phyloP scores from a whole-genome alignment of 768 basidiomycete genomes.

The Nidularia pulvinata region DNA sequence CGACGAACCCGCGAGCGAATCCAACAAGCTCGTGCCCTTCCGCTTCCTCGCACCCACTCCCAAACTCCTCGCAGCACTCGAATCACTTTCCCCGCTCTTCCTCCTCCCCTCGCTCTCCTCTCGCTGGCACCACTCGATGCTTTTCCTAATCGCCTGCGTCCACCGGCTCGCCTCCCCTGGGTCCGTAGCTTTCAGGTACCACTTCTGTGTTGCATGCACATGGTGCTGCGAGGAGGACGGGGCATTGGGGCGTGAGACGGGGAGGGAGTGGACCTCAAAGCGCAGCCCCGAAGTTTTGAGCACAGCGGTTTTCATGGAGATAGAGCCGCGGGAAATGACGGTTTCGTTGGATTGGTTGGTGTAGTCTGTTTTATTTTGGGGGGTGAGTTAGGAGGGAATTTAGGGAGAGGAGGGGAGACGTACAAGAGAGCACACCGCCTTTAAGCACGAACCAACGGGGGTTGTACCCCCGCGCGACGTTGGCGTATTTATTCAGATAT shows the following conservation, averaged over 20 bases:
- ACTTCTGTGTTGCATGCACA: too few relatives aligned
- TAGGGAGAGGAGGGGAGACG: constrained; percentile 20
- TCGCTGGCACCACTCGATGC: constrained; percentile 66
- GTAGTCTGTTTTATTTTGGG: too few relatives aligned
- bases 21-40: not conserved
- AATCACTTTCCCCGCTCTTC: constrained; percentile 49
- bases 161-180: constrained; percentile 90
- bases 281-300: constrained; percentile 57
- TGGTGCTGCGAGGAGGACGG: too few relatives aligned
- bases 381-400: too few relatives aligned
- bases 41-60: too few relatives aligned
- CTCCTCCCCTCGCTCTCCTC: constrained; percentile 20
- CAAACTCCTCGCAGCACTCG: constrained; percentile 27
- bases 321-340: constrained; percentile 82
- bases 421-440: constrained; percentile 84
- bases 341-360: constrained; percentile 90
- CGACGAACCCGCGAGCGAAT: not conserved
- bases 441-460: constrained; percentile 93
- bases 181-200: constrained; percentile 86
- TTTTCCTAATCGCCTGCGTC: constrained; percentile 73
- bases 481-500: constrained; percentile 90
- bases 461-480: constrained; percentile 88
- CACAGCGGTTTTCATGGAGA: constrained; percentile 80
- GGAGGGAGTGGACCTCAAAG: constrained; percentile 79
- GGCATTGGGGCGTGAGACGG: constrained; percentile 39